These are phyloP conservation scores for Populus hybrid DNA, from an alignment of 441 rosid genomes.

Conservation along the genomic window DNA sequence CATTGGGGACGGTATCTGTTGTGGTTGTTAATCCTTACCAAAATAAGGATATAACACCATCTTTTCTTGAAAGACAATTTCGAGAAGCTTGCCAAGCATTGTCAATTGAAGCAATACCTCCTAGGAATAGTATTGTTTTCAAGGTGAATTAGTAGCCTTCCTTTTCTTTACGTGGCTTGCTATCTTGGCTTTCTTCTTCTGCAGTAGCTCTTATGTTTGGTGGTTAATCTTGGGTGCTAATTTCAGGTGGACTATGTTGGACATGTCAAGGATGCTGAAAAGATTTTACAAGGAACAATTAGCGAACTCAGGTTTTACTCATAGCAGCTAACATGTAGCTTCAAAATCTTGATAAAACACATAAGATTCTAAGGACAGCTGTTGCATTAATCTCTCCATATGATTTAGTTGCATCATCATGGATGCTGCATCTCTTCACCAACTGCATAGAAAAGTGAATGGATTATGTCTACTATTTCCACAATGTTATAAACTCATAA, in stretches of 20 bases:
- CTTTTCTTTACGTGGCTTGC: conserved; percentile 13
- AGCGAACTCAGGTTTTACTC: conserved; percentile 70
- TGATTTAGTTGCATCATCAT: conserved; percentile 13
- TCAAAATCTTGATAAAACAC: background rate
- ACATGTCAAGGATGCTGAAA: conserved; percentile 66
- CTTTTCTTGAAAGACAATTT: conserved; percentile 79
- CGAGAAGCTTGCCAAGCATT: conserved; percentile 78
- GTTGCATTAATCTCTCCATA: background rate
- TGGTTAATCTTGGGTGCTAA: conserved; percentile 13
- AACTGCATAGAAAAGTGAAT: background rate
- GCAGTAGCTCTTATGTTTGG: conserved; percentile 9
- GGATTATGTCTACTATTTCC: background rate
- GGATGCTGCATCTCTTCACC: background rate
- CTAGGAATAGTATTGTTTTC: conserved; percentile 43
- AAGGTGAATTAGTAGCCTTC: conserved; percentile 41
- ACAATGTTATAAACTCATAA: background rate
- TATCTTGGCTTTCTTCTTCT: conserved; percentile 17
- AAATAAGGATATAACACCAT: conserved; percentile 61
- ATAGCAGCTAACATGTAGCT: conserved; percentile 8
- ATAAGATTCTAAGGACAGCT: background rate
- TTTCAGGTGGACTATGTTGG: conserved; percentile 86
- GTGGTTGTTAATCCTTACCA: conserved; percentile 77
- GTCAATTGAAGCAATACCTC: conserved; percentile 49
- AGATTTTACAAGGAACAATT: conserved; percentile 65
- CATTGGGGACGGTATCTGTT: conserved; percentile 47